These are phyloP conservation scores for Lactarius deliciosus DNA, from an alignment of 768 basidiomycete genomes.

Conservation along the genomic window DNA sequence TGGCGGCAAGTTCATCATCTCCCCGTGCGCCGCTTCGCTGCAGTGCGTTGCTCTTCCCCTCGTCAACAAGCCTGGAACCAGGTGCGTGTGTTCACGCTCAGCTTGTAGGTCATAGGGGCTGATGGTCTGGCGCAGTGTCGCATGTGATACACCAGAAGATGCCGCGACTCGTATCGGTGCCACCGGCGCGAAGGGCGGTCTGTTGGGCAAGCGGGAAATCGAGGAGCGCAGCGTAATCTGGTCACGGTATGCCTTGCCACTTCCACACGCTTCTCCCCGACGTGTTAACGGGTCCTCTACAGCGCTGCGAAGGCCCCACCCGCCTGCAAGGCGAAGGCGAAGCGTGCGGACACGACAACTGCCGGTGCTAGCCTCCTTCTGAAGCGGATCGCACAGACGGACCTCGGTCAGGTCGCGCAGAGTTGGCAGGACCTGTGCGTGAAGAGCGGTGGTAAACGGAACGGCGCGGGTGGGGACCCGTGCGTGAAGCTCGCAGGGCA, in stretches of 20 bases:
- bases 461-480: constrained; percentile 37
- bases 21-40: constrained; percentile 22
- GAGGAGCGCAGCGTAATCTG: constrained; percentile 1
- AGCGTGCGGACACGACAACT: constrained; percentile 24
- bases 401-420: constrained; percentile 41
- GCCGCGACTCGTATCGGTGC: constrained; percentile 31
- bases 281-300: neutral
- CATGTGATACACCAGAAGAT: constrained; percentile 28
- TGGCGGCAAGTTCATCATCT: constrained; percentile 27
- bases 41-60: constrained; percentile 36
- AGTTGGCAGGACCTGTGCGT: constrained; percentile 49
- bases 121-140: constrained; percentile 27
- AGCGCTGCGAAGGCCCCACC: constrained; percentile 5
- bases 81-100: constrained; percentile 19
- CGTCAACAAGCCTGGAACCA: constrained; percentile 36
- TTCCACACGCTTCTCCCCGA: neutral
- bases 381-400: constrained; percentile 39
- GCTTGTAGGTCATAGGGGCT: neutral
- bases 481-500: constrained; percentile 45
- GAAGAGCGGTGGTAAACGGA: constrained; percentile 39
- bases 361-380: neutral
- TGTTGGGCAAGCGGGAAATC: constrained; percentile 25
- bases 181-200: constrained; percentile 12
- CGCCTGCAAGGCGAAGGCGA: constrained; percentile 19
- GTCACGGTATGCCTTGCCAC: constrained; percentile 1